Evolutionary conservation across 202 grass and related monocot species (phyloP).

Genomic region (Panicum virgatum): DNA sequence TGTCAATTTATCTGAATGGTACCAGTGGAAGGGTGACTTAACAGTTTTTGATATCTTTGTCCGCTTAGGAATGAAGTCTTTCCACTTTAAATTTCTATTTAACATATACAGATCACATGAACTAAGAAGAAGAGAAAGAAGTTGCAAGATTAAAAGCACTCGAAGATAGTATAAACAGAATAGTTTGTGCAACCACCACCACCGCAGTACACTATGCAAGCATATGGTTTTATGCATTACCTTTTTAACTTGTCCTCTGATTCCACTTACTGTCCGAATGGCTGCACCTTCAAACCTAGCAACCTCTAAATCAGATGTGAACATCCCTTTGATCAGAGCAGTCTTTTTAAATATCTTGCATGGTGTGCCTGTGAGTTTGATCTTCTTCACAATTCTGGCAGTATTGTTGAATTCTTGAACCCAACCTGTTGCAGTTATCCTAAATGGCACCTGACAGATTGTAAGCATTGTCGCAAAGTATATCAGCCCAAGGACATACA

Average conservation of each 20-base stretch:
- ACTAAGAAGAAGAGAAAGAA: conserved; percentile 15
- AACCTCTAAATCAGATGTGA: conserved; percentile 96
- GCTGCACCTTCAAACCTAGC: conserved; percentile 98
- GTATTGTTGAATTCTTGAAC: conserved; percentile 97
- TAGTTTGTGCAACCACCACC: background rate
- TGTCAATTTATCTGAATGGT: background rate
- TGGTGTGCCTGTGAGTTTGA: conserved; percentile 85
- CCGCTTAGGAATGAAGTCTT: background rate
- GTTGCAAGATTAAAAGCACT: background rate
- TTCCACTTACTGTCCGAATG: conserved; percentile 85
- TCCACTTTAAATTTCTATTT: background rate
- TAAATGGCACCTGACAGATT: conserved; percentile 75
- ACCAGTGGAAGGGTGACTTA: background rate
- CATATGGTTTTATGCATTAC: conserved; percentile 51
- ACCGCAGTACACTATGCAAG: conserved; percentile 1
- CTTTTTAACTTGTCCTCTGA: conserved; percentile 97
- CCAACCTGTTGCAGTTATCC: conserved; percentile 80
- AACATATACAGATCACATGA: background rate
- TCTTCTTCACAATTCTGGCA: conserved; percentile 95
- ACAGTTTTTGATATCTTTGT: background rate
- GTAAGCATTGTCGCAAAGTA: conserved; percentile 37
- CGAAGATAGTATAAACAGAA: conserved; percentile 17
- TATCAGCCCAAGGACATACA: conserved; percentile 25
- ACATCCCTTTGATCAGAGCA: conserved; percentile 93
- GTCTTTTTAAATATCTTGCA: conserved; percentile 99